Base-by-base conservation (phyloP, 306 rosid genomes). In the Spatholobus suberectus region DNA sequence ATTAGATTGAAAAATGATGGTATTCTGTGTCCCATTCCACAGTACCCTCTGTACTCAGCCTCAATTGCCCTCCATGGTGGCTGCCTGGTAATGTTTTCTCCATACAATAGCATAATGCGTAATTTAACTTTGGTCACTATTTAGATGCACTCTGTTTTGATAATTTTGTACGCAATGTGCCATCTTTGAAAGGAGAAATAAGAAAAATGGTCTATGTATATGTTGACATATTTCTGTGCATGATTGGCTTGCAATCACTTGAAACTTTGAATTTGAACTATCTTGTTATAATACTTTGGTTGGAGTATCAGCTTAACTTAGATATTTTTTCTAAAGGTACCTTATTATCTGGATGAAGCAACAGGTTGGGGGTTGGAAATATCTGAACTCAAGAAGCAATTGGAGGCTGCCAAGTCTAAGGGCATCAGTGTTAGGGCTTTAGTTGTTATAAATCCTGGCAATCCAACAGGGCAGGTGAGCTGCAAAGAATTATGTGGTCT, bases 401-500 rank as follows among this genome's bases (percentile, higher is more conserved):
- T 92, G 80, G 92, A 86, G 51, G 85, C 47, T 67, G 94, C 98
- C 84, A 96, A 84, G 90, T 88, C 98, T 69, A 91, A 90, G 83
- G 97, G 98, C 65, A 84, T 96, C 80, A 84, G 34, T 51, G 96
- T 92, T 51, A 91, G 98, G 88, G 99, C 98, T 79, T 85, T 96
- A 89, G 99, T 86, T 67, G 99, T 96, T 72, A 96, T 96, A 77
- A 96, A 96, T 75, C 99, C 99, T 0, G 99, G 99, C 70, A 96
- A 96, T 79, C 99, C 99, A 63, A 96, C 99, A 0, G 99, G 98
- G 74, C 98, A 95, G 97, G 97, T 94, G 81, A 80, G 86, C 47
- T 26, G 61, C 40, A 37, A 75, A 12, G 62, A 76, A 58, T 46
- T 26, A 78, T 79, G 49, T 23, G 57, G 47, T 55, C 15, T 66